phyloP scores from a whole-genome alignment of 2,329 filamentous ascomycete genomes.

The Botrytis fragariae region DNA sequence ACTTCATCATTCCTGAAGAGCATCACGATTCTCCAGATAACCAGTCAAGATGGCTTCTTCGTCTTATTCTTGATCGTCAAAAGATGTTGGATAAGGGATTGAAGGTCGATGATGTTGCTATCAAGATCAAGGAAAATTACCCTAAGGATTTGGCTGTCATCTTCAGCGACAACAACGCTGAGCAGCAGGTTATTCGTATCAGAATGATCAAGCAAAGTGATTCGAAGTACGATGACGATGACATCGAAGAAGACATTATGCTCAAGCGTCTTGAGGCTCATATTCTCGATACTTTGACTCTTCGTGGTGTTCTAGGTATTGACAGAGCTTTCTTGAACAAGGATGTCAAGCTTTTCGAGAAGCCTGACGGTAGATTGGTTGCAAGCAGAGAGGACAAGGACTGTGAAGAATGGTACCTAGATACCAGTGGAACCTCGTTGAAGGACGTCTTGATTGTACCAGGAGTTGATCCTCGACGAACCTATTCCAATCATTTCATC shows the following conservation, averaged over 20 bases:
- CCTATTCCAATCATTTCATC: slow-evolving; percentile 93
- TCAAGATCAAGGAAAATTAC: slow-evolving; percentile 86
- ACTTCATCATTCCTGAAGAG: slow-evolving; percentile 91
- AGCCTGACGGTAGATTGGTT: slow-evolving; percentile 68
- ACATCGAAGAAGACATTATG: slow-evolving; percentile 84
- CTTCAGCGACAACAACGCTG: slow-evolving; percentile 97
- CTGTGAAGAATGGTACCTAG: slow-evolving; percentile 92
- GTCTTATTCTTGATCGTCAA: slow-evolving; percentile 87
- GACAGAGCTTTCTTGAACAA: slow-evolving; percentile 92
- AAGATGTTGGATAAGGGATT: slow-evolving; percentile 95
- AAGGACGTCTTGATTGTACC: slow-evolving; percentile 80
- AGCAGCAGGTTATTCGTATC: slow-evolving; percentile 90
- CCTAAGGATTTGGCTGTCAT: slow-evolving; percentile 83
- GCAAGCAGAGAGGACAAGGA: slow-evolving; percentile 69
- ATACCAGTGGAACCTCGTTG: slow-evolving; percentile 87
- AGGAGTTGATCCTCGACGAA: slow-evolving; percentile 81
- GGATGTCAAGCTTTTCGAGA: slow-evolving; percentile 65
- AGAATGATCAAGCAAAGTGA: slow-evolving; percentile 71
- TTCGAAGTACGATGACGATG: slow-evolving; percentile 70
- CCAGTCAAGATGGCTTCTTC: slow-evolving; percentile 93
- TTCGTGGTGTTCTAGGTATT: slow-evolving; percentile 86
- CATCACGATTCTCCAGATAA: slow-evolving; percentile 57
- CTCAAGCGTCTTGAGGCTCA: slow-evolving; percentile 90
- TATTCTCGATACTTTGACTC: slow-evolving; percentile 83
- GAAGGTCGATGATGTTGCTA: slow-evolving; percentile 85